Conservation (phyloP, 805 yeast genomes). For the Saccharomyces mikatae region DNA sequence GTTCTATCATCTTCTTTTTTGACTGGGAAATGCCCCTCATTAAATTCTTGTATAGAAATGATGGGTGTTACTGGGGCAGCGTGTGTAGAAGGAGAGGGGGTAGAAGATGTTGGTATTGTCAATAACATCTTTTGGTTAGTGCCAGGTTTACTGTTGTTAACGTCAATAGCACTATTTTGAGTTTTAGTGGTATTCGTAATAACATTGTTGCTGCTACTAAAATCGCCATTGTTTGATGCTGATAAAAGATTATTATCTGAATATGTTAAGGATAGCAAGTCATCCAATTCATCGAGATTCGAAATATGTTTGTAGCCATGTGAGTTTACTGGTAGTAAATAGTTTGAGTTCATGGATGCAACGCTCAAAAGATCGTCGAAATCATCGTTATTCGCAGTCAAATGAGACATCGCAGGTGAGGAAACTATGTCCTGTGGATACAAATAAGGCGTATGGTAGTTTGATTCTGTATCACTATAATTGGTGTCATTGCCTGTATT, state of each 20-base stretch:
- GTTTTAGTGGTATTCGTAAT: not conserved
- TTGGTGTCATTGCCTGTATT: slow-evolving; percentile 7
- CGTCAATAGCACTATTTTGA: not conserved
- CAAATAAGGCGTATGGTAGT: slow-evolving; percentile 14
- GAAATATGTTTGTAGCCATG: slow-evolving; percentile 21
- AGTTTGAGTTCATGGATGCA: slow-evolving; percentile 19
- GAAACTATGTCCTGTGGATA: slow-evolving; percentile 18
- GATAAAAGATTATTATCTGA: slow-evolving; percentile 6
- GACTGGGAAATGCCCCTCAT: slow-evolving; percentile 9
- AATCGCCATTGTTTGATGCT: not conserved
- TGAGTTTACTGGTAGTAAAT: slow-evolving; percentile 19
- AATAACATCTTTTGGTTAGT: not conserved
- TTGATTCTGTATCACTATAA: slow-evolving; percentile 8
- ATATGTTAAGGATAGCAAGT: slow-evolving; percentile 6
- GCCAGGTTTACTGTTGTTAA: not conserved
- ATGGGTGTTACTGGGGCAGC: slow-evolving; percentile 2
- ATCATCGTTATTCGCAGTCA: slow-evolving; percentile 20
- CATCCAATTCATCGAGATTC: slow-evolving; percentile 19
- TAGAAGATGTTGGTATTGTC: not conserved
- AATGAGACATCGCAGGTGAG: slow-evolving; percentile 23
- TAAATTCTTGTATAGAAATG: slow-evolving; percentile 19
- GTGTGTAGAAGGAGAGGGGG: not conserved
- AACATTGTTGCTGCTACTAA: not conserved
- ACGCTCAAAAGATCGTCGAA: slow-evolving; percentile 26
- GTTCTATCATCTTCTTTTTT: slow-evolving; percentile 2